Percentiles rank a stretch among this genome's conserved stretches.
Conservation (phyloP, 1,139 yeast genomes). For the Zygoascus sp. region DNA sequence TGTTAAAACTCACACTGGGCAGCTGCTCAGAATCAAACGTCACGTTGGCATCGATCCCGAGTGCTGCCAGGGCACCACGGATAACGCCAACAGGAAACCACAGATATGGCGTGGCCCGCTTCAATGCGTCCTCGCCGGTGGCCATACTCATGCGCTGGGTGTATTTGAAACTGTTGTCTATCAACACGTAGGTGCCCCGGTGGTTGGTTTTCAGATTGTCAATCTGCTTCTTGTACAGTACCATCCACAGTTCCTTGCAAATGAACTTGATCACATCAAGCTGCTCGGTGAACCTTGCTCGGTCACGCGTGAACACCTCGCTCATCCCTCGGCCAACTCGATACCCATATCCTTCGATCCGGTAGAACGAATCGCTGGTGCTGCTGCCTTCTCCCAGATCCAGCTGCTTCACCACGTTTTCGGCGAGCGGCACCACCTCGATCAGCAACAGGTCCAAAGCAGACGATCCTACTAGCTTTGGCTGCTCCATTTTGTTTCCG, state of each 20-base stretch:
- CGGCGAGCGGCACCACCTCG: conserved; percentile 69
- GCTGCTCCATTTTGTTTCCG: conserved; percentile 2
- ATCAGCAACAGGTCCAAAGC: conserved; percentile 60
- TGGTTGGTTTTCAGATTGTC: conserved; percentile 91
- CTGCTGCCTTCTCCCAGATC: conserved; percentile 29
- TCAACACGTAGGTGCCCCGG: conserved; percentile 72
- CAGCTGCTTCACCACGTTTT: conserved; percentile 46
- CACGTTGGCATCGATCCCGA: conserved; percentile 65
- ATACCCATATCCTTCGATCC: conserved; percentile 68
- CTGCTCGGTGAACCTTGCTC: conserved; percentile 51
- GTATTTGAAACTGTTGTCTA: conserved; percentile 59
- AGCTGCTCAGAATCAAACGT: conserved; percentile 55
- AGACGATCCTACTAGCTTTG: conserved; percentile 41
- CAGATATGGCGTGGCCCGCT: conserved; percentile 44
- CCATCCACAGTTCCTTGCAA: conserved; percentile 87
- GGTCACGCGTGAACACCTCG: conserved; percentile 62
- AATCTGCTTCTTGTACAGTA: conserved; percentile 77
- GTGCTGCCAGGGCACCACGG: conserved; percentile 67
- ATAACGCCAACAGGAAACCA: conserved; percentile 85
- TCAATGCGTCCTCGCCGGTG: conserved; percentile 27
- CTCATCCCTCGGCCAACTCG: conserved; percentile 70
- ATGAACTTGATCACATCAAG: conserved; percentile 85
- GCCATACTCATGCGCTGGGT: conserved; percentile 52
- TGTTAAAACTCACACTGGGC: conserved; percentile 68
- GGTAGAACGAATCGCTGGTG: conserved; percentile 35